These are phyloP conservation scores for Grigorovia yakushimaensis DNA, from an alignment of 805 yeast genomes.

Conservation along the genomic window DNA sequence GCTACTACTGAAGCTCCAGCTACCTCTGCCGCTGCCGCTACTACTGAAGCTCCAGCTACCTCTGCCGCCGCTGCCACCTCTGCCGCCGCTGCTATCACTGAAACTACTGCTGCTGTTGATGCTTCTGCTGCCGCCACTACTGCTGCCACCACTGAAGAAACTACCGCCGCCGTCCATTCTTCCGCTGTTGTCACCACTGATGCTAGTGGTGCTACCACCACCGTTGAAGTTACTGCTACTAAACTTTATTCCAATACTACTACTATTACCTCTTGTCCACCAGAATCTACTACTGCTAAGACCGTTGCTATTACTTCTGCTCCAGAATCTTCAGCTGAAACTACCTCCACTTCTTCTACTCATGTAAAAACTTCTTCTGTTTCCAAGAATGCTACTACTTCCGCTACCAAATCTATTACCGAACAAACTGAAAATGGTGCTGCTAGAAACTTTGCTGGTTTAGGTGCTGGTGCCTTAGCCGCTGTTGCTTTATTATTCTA, in stretches of 20 bases:
- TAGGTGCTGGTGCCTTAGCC: slow-evolving; percentile 14
- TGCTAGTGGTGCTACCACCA: background rate
- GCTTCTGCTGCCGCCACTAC: background rate
- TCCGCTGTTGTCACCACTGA: background rate
- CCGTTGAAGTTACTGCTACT: background rate
- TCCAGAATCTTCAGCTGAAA: background rate
- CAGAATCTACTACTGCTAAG: background rate
- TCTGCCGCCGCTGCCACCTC: background rate
- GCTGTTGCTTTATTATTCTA: slow-evolving; percentile 2
- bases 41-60: background rate
- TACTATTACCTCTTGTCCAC: background rate
- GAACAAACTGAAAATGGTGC: slow-evolving; percentile 17
- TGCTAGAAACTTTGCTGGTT: slow-evolving; percentile 12
- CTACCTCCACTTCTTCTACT: background rate
- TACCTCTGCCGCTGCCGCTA: slow-evolving; percentile 3
- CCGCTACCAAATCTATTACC: background rate
- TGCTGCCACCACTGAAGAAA: background rate
- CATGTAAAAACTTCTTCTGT: too few species aligned
- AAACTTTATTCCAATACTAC: background rate
- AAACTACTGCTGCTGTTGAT: background rate
- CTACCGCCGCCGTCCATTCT: background rate
- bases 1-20: slow-evolving; percentile 3
- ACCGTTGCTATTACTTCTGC: background rate
- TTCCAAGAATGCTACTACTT: background rate
- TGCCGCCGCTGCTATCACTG: background rate